phyloP scores from a whole-genome alignment of 768 basidiomycete species.

The Piloderma croceum region DNA sequence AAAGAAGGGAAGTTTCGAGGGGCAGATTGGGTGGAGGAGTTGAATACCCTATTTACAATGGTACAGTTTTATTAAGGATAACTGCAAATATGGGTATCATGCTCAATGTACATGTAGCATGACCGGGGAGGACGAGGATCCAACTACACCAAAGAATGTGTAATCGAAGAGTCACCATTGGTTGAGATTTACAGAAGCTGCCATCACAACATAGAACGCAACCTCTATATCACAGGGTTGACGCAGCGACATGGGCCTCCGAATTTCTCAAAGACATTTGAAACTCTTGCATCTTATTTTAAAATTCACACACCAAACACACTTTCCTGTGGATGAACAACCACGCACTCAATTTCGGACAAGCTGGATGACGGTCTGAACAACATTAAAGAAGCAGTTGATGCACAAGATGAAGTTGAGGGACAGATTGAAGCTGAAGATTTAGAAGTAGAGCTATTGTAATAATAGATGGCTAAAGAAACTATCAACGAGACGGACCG shows the following conservation, averaged over 20 bases:
- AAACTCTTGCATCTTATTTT: constrained; percentile 11
- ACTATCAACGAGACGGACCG: too few species aligned
- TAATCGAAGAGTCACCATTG: constrained; percentile 30
- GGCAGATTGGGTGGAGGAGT: constrained; percentile 37
- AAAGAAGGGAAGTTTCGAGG: constrained; percentile 23
- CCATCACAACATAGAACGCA: constrained; percentile 19
- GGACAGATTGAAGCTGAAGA: constrained; percentile 1
- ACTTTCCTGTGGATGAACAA: constrained; percentile 7
- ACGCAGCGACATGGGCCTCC: constrained; percentile 24
- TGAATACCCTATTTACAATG: constrained; percentile 41
- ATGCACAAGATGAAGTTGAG: constrained; percentile 5
- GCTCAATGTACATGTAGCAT: too few species aligned
- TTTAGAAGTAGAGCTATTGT: constrained; percentile 2
- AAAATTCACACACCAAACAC: constrained; percentile 10
- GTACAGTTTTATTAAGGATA: too few species aligned
- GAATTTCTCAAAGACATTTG: constrained; percentile 23
- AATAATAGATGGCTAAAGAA: constrained; percentile 2
- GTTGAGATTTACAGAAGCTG: constrained; percentile 30
- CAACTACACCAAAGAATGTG: constrained; percentile 26
- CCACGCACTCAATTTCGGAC: constrained; percentile 12
- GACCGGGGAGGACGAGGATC: constrained; percentile 31
- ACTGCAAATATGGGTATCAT: too few species aligned
- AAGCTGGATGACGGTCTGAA: constrained; percentile 11
- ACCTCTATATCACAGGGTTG: constrained; percentile 20
- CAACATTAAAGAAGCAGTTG: constrained; percentile 1